Base-by-base conservation (phyloP, 352 stramenopile species). In the Pythium scleroteichum region DNA sequence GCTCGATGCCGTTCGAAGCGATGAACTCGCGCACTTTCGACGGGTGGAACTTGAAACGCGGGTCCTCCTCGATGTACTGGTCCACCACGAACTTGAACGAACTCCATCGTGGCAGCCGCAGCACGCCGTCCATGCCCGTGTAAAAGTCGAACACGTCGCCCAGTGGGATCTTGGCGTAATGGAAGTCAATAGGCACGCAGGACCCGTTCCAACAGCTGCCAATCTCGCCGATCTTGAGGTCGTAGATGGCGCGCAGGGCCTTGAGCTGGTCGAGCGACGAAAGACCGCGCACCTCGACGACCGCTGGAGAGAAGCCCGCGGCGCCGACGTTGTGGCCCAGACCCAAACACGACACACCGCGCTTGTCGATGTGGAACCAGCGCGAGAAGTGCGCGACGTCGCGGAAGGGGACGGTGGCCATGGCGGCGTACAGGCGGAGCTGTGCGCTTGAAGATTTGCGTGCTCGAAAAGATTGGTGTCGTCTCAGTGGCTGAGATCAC, bases 121-220 rank as follows among this genome's bases (percentile, higher is more conserved):
- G 39, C 2, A 54, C 47, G 0, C 57, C 56, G 13, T 69, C 32
- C 10, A 14, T 56, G 12, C n/a, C 23, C 38, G 66, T 70, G 48
- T 62, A 73, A 38, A 65, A 63, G 33, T 71, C 67, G 19, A 74
- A 68, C n/a, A 71, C 13, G 19, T 60, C 53, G 14, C 53, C 41
- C 7, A 51, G 17, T 20, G 20, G 16, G n/a, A 60, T 17, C 10
- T 32, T 51, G 26, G 53, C 53, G 40, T 60, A 44, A 4, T 41
- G 38, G 19, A 13, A 51, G 24, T 60, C 26, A 12, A 60, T 44
- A 4, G 24, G 39, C 10, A 27, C 8, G 24, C 38, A 26, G 2
- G 40, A 14, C 6, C 13, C 32, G 39, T 13, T 26, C 52, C 52
- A 59, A 22, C 27, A 39, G 39, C 35, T n/a, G 35, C 52, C 52